These are phyloP conservation scores for Krasilnikovozyma curviuscula DNA, from an alignment of 768 basidiomycete species.

Conservation along the genomic window DNA sequence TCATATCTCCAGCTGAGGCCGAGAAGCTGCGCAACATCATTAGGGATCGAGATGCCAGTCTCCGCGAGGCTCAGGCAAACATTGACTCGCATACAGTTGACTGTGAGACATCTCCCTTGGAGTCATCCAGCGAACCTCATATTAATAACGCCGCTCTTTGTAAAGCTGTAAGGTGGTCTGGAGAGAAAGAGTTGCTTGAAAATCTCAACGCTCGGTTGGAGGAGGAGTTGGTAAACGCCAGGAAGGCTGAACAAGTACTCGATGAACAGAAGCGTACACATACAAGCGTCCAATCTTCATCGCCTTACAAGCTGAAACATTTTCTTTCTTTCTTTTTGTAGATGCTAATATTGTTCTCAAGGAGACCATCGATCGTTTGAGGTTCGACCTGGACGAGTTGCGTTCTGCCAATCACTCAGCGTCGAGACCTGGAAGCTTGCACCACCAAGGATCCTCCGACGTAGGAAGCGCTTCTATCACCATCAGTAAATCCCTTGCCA, in stretches of 20 bases:
- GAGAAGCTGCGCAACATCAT: constrained; percentile 59
- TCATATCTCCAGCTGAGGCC: constrained; percentile 38
- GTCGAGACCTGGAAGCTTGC: too few relatives aligned
- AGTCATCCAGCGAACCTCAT: background rate
- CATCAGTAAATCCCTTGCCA: too few relatives aligned
- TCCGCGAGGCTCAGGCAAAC: constrained; percentile 45
- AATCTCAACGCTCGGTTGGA: constrained; percentile 52
- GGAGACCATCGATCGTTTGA: constrained; percentile 87
- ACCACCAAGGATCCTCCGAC: too few relatives aligned
- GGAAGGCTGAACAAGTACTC: constrained; percentile 50
- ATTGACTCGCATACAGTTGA: constrained; percentile 46
- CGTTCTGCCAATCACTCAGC: constrained; percentile 37
- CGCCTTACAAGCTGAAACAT: too few relatives aligned
- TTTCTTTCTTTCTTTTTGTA: too few relatives aligned
- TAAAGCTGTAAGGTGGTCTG: constrained; percentile 36
- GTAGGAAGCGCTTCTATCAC: too few relatives aligned
- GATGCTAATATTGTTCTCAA: constrained; percentile 80
- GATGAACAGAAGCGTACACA: constrained; percentile 92
- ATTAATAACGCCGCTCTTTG: background rate
- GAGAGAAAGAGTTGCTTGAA: constrained; percentile 53
- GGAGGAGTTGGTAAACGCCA: constrained; percentile 46
- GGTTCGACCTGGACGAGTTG: constrained; percentile 86
- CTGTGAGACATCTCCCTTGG: constrained; percentile 14
- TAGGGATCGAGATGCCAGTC: constrained; percentile 52
- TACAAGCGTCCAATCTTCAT: too few relatives aligned